These are phyloP conservation scores for Colletotrichum sp. DNA, from an alignment of 2,329 filamentous ascomycete species.

Conservation along the genomic window DNA sequence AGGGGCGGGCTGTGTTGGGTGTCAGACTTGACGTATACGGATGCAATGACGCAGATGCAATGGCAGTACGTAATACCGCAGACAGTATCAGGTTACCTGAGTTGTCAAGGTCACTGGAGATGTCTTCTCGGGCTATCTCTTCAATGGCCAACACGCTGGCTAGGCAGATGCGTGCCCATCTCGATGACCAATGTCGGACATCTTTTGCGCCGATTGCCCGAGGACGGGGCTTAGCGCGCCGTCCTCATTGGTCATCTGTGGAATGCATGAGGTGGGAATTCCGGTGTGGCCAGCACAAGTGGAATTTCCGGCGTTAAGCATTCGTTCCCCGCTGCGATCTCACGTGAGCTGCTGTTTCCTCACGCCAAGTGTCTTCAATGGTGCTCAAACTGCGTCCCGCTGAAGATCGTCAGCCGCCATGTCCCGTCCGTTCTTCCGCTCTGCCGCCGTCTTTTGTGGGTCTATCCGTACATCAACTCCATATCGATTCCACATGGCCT, in stretches of 20 bases:
- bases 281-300: neutral
- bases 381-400: neutral
- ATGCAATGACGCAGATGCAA: neutral
- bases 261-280: conserved; percentile 1
- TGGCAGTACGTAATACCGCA: neutral
- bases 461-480: neutral
- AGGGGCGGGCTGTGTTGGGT: neutral
- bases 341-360: neutral
- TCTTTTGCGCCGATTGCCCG: conserved; percentile 30
- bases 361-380: neutral
- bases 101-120: neutral
- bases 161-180: neutral
- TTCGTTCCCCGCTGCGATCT: neutral
- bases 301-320: neutral
- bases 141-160: neutral
- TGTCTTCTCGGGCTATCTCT: neutral
- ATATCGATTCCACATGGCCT: neutral
- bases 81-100: neutral
- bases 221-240: conserved; percentile 7
- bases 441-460: conserved; percentile 4
- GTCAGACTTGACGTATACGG: neutral
- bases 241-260: neutral
- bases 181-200: conserved; percentile 19
- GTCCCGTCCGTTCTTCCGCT: neutral
- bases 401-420: neutral